phyloP scores from a whole-genome alignment of 2,329 filamentous ascomycete genomes.

The Arthrobotrys sphaeroides region DNA sequence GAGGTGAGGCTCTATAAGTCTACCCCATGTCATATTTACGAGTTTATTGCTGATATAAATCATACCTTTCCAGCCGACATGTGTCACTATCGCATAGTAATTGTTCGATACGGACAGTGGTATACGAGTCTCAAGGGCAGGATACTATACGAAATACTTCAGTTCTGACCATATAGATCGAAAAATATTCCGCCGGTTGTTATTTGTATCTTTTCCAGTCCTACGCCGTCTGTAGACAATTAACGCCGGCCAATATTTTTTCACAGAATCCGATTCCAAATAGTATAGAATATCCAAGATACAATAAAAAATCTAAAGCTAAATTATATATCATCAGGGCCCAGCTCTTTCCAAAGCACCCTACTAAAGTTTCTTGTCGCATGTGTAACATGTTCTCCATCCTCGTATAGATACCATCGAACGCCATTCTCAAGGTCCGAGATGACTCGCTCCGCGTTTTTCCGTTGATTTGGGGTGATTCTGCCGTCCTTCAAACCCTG shows the following conservation, averaged over 20 bases:
- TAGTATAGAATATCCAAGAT: neutral
- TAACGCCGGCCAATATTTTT: neutral
- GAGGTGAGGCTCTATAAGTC: neutral
- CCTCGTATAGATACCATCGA: slow-evolving; percentile 15
- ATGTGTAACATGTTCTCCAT: slow-evolving; percentile 8
- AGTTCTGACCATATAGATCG: too few species aligned
- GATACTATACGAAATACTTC: too few species aligned
- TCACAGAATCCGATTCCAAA: too few species aligned
- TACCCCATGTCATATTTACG: too few species aligned
- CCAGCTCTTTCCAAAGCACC: slow-evolving; percentile 6
- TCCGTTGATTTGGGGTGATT: slow-evolving; percentile 11
- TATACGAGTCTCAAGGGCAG: too few species aligned
- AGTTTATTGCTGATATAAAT: neutral
- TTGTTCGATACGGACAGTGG: too few species aligned
- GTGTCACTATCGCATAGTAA: neutral
- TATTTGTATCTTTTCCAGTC: too few species aligned
- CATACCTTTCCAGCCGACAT: neutral
- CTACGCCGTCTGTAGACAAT: too few species aligned
- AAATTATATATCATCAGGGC: neutral
- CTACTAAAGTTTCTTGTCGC: slow-evolving; percentile 17
- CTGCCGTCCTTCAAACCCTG: neutral
- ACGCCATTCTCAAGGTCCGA: slow-evolving; percentile 5
- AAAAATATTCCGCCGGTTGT: too few species aligned
- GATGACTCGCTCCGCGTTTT: slow-evolving; percentile 9
- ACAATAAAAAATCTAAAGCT: neutral